Evolutionary conservation across 2,329 filamentous ascomycete genomes (phyloP), one percentile per base, ranked within the genome.

Genomic region (Fusarium metavorans): DNA sequence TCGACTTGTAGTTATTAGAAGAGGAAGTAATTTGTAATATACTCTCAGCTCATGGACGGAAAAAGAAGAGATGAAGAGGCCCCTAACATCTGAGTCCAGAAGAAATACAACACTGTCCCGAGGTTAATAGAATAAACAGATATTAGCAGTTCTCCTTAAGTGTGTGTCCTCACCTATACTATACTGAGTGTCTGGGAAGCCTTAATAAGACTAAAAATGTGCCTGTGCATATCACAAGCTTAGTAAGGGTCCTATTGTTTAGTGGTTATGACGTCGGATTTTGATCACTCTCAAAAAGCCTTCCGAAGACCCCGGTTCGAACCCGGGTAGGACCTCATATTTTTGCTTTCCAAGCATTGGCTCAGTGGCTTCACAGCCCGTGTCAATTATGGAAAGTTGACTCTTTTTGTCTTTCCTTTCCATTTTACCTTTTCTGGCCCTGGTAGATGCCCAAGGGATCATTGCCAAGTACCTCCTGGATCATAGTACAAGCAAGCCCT

Each of bases 201-300:
- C 43, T 25, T 48, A 5, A 48, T 48, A 16, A 6, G 5, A 0
- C 23, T 2, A 5, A 48, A 48, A 25, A 27, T 48, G 14, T 25
- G 23, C 14, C 6, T 4, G 3, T 48, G 23, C 23, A 27, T 48
- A 48, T 27, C 23, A 27, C 43, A 25, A 48, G 43, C 43, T 48
- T 48, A 48, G 43, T 48, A 48, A 48, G 43, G 43, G 43, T 48
- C 43, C 43, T 48, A 48, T 48, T 48, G 43, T 48, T 48, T 48
- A 48, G 43, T 48, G 43, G 43, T 48, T 48, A 48, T 48, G 43
- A 48, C 43, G 43, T 48, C 43, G 43, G 43, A 48, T 48, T 48
- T 48, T 48, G 43, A 48, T 25, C 27, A 18, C 23, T 25, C 14
- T 27, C 43, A 48, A 48, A 48, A 48, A 48, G 23, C 43, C 43